Evolutionary conservation across 2,329 filamentous ascomycete genomes (phyloP).

Genomic region (Arthroderma uncinatum): DNA sequence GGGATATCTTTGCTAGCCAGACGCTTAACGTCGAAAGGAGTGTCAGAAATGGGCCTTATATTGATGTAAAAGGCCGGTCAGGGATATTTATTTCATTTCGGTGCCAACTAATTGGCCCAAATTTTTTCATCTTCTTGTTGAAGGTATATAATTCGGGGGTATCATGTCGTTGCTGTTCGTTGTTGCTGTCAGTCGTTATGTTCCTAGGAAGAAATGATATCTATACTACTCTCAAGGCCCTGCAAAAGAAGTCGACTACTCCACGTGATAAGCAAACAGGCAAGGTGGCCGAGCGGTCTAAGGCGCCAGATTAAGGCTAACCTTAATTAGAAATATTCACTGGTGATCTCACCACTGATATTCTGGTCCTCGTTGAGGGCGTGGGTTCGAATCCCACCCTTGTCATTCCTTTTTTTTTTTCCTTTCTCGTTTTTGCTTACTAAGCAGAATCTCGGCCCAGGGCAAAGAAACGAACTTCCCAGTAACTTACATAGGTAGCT

Average conservation of each 20-base stretch:
- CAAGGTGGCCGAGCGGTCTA: constrained; percentile 6
- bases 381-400: constrained; percentile 6
- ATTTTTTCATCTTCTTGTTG: no score
- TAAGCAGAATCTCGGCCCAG: not conserved
- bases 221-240: not conserved
- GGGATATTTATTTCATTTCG: no score
- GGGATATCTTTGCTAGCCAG: not conserved
- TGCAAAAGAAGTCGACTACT: not conserved
- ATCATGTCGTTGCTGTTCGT: not conserved
- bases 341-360: not conserved
- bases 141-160: no score
- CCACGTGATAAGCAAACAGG: constrained; percentile 3
- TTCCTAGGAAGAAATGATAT: no score
- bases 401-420: not conserved
- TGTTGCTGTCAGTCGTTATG: not conserved
- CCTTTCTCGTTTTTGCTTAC: not conserved
- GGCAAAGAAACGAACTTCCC: no score
- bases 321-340: not conserved
- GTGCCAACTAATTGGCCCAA: no score
- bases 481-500: not conserved
- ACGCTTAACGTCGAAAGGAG: not conserved
- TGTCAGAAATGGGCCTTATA: not conserved
- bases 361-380: constrained; percentile 2
- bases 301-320: constrained; percentile 6
- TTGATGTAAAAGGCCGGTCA: not conserved